phyloP scores from a whole-genome alignment of 2,329 filamentous ascomycete genomes.

The Teratosphaeria zuluensis region DNA sequence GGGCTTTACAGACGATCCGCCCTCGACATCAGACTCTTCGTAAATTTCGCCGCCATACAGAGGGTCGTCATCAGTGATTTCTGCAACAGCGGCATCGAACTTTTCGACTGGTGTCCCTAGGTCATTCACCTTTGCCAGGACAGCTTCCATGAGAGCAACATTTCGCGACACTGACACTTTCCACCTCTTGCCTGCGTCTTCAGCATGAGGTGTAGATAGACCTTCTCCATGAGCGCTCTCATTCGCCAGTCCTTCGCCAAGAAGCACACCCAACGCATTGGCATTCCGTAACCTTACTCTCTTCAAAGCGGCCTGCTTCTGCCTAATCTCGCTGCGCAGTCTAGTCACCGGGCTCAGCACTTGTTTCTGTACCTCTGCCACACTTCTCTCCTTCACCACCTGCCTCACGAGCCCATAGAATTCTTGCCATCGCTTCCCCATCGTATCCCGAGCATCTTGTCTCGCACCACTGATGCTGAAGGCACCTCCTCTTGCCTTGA shows the following conservation, averaged over 20 bases:
- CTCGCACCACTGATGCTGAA: constrained; percentile 18
- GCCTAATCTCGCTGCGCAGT: constrained; percentile 62
- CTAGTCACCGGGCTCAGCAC: constrained; percentile 71
- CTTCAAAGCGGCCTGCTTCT: constrained; percentile 62
- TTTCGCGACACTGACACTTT: constrained; percentile 71
- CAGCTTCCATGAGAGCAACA: constrained; percentile 75
- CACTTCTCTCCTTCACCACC: constrained; percentile 62
- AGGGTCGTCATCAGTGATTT: constrained; percentile 45
- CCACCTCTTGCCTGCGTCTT: constrained; percentile 41
- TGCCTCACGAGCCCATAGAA: constrained; percentile 77
- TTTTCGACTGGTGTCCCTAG: constrained; percentile 46
- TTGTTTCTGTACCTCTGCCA: constrained; percentile 59
- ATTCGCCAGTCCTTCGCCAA: constrained; percentile 69
- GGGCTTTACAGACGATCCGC: constrained; percentile 25
- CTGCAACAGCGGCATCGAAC: constrained; percentile 47
- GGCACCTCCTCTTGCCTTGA: constrained; percentile 25
- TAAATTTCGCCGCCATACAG: constrained; percentile 34
- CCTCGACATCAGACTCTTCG: constrained; percentile 24
- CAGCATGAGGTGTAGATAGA: constrained; percentile 16
- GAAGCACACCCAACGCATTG: constrained; percentile 74
- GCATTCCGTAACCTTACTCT: constrained; percentile 71
- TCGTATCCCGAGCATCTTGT: constrained; percentile 21
- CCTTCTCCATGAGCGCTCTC: constrained; percentile 31
- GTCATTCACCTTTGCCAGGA: constrained; percentile 61
- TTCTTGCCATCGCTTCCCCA: constrained; percentile 22